Conservation (phyloP, 2,329 filamentous ascomycete species). For the Microdochium nivale region DNA sequence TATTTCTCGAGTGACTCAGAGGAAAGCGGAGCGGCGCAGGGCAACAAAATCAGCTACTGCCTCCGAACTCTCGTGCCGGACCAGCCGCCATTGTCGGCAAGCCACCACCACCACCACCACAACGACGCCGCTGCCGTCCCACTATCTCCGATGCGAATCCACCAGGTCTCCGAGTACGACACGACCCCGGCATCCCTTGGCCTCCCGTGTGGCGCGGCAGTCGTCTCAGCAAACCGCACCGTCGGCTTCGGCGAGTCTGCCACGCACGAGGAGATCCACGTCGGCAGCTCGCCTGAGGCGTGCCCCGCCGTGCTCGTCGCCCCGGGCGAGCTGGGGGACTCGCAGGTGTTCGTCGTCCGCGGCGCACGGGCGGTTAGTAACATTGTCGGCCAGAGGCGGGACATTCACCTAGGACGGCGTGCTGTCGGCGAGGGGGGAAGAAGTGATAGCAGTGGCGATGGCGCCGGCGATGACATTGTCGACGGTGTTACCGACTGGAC, state of each 20-base stretch:
- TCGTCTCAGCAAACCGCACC: constrained; percentile 23
- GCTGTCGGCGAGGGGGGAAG: too few species aligned
- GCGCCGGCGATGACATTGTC: background rate
- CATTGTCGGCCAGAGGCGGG: constrained; percentile 18
- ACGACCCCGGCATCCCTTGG: constrained; percentile 13
- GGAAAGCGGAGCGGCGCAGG: background rate
- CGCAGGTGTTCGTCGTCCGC: constrained; percentile 16
- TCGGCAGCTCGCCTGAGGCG: constrained; percentile 23
- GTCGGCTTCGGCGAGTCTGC: constrained; percentile 26
- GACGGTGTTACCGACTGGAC: constrained; percentile 2
- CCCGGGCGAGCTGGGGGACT: constrained; percentile 15
- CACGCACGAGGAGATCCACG: constrained; percentile 26
- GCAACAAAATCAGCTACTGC: background rate
- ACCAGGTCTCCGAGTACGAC: constrained; percentile 12
- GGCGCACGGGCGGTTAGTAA: constrained; percentile 19
- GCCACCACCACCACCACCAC: background rate
- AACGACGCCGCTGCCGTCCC: background rate
- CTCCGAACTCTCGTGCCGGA: background rate
- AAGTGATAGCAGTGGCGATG: background rate
- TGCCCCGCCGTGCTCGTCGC: constrained; percentile 24
- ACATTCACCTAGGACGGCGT: constrained; percentile 13
- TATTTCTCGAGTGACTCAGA: too few species aligned
- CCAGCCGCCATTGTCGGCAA: too few species aligned
- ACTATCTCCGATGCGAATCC: background rate
- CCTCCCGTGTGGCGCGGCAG: constrained; percentile 14